Evolutionary conservation across 345 rosid genomes (phyloP).

Genomic region (Euphorbia pulcherrima): DNA sequence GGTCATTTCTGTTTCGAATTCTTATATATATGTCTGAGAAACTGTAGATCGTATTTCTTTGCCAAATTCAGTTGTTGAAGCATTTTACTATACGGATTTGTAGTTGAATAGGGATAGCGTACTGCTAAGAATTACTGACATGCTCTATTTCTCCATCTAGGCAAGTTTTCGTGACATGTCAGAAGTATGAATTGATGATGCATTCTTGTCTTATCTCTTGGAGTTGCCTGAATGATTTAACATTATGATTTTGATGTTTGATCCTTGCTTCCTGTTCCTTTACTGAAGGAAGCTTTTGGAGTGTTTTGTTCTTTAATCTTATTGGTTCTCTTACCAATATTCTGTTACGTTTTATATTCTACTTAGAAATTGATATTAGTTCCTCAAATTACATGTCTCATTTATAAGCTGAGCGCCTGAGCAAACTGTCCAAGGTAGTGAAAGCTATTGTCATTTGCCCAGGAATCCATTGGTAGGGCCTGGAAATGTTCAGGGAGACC

Average conservation of each 20-base stretch:
- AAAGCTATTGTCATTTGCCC: slow-evolving; percentile 4
- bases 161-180: background rate
- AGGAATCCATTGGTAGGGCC: slow-evolving; percentile 25
- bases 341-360: background rate
- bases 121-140: background rate
- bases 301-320: no score
- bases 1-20: background rate
- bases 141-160: background rate
- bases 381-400: background rate
- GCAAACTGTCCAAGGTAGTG: background rate
- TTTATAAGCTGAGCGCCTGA: background rate
- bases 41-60: background rate
- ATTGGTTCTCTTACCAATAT: background rate
- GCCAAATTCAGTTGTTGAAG: background rate
- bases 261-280: background rate
- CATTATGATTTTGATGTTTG: background rate
- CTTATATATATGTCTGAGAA: background rate
- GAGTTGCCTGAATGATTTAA: background rate
- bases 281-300: background rate
- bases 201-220: background rate
- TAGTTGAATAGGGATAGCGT: background rate
- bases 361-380: background rate
- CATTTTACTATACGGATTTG: background rate
- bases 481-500: slow-evolving; percentile 18
- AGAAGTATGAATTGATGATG: background rate